phyloP scores from a whole-genome alignment of 371 early-diverging fungal species.

The Furculomyces boomerangus region DNA sequence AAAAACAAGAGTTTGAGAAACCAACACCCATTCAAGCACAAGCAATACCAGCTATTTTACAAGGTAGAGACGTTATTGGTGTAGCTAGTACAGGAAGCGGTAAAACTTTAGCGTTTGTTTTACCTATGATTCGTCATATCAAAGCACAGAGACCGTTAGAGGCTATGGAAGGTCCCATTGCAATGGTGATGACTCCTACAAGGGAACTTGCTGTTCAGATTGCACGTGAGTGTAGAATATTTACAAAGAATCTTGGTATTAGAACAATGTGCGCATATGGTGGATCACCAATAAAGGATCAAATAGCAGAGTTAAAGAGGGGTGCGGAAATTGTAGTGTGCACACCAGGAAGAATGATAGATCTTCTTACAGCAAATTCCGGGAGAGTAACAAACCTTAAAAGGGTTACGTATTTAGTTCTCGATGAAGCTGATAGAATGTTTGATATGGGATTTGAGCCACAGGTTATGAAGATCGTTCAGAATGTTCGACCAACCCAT shows the following conservation, averaged over 20 bases:
- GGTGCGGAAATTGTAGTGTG: constrained; percentile 98
- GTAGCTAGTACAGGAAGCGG: constrained; percentile 99
- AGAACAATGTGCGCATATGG: constrained; percentile 93
- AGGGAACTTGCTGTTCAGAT: constrained; percentile 98
- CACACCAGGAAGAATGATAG: constrained; percentile 99
- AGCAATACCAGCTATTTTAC: constrained; percentile 93
- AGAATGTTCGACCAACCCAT: constrained; percentile 79
- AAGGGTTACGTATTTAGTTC: constrained; percentile 89
- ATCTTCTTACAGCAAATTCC: constrained; percentile 82
- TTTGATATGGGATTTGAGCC: constrained; percentile 98
- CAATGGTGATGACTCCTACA: constrained; percentile 96
- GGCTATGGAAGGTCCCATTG: constrained; percentile 83
- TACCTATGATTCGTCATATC: constrained; percentile 94
- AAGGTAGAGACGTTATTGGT: constrained; percentile 93
- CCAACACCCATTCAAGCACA: constrained; percentile 96
- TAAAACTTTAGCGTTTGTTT: constrained; percentile 88
- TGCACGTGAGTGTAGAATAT: constrained; percentile 75
- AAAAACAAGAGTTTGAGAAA: constrained; percentile 50
- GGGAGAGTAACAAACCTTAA: constrained; percentile 87
- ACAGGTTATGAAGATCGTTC: constrained; percentile 92
- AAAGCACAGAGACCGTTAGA: constrained; percentile 80
- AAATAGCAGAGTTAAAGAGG: constrained; percentile 92
- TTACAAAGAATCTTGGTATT: constrained; percentile 59
- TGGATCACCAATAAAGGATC: constrained; percentile 93
- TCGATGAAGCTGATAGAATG: constrained; percentile 98